Conservation (phyloP, 768 basidiomycete species). For the Exidia glandulosa region DNA sequence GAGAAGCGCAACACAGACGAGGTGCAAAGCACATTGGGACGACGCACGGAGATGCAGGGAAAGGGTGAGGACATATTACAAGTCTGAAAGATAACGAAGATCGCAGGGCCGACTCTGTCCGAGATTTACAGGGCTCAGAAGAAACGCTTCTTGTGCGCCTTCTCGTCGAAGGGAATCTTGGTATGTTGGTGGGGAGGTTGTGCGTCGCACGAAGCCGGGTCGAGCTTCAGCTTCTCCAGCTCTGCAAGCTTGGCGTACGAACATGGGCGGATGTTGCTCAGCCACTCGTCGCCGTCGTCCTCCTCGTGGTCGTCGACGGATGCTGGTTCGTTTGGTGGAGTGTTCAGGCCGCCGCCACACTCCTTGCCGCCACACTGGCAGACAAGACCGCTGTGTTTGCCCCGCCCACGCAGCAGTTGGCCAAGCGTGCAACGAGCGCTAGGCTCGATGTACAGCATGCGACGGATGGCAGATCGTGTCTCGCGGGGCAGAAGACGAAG, state of each 20-base stretch:
- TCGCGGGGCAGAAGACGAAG: conserved; percentile 94
- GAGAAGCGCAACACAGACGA: neutral
- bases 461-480: conserved; percentile 74
- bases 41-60: neutral
- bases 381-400: conserved; percentile 63
- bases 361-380: conserved; percentile 57
- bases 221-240: neutral
- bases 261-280: conserved; percentile 63
- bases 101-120: neutral
- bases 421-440: conserved; percentile 82
- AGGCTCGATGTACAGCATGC: conserved; percentile 92
- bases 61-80: neutral
- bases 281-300: conserved; percentile 82
- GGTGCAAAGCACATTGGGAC: neutral
- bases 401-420: conserved; percentile 74
- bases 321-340: conserved; percentile 30
- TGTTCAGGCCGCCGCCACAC: conserved; percentile 29
- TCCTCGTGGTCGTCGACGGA: conserved; percentile 45
- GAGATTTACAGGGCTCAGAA: conserved; percentile 32
- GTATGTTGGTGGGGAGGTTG: conserved; percentile 54
- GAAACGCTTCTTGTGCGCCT: conserved; percentile 59
- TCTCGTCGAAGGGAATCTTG: conserved; percentile 66
- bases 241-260: conserved; percentile 18
- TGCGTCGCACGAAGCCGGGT: conserved; percentile 19
- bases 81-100: neutral